A percentile compares a stretch with the other conserved stretches of the same genome.
These are phyloP conservation scores for Psilocybe cyanescens DNA, from an alignment of 768 basidiomycete species.

Conservation along the genomic window DNA sequence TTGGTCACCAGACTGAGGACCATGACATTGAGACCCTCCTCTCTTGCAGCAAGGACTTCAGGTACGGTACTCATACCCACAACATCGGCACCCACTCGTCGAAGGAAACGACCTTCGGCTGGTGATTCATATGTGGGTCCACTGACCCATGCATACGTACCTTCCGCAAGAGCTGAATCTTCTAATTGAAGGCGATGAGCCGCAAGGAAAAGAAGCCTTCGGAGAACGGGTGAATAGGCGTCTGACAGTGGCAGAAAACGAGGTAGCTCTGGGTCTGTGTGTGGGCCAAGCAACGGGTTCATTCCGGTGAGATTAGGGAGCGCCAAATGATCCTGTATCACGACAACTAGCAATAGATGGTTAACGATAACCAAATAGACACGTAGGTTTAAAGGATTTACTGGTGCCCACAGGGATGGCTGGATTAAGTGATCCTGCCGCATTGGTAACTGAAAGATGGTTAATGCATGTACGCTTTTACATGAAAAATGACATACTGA, in stretches of 20 bases:
- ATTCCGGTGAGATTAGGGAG: constrained; percentile 76
- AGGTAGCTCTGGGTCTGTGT: constrained; percentile 56
- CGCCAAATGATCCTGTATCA: constrained; percentile 84
- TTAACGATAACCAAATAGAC: background rate
- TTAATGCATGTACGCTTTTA: background rate
- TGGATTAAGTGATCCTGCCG: constrained; percentile 81
- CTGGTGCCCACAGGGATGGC: constrained; percentile 79
- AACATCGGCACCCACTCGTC: constrained; percentile 80
- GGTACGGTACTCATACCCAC: constrained; percentile 95
- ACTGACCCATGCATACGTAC: constrained; percentile 88
- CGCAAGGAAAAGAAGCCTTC: constrained; percentile 75
- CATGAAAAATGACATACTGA: constrained; percentile 52
- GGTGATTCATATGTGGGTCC: constrained; percentile 92
- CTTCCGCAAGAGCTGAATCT: constrained; percentile 68
- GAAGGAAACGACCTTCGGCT: constrained; percentile 81
- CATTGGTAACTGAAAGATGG: constrained; percentile 74
- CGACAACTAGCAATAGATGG: constrained; percentile 59
- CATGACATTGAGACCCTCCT: constrained; percentile 75
- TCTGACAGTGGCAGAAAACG: constrained; percentile 87
- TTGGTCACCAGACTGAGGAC: constrained; percentile 89
- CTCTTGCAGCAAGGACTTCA: constrained; percentile 80
- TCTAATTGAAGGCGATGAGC: constrained; percentile 62
- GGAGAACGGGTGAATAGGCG: constrained; percentile 75
- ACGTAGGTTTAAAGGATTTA: constrained; percentile 35
- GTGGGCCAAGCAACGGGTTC: constrained; percentile 81